Base-by-base conservation (phyloP, 2,329 filamentous ascomycete species). In the Ophiostoma perfectum region DNA sequence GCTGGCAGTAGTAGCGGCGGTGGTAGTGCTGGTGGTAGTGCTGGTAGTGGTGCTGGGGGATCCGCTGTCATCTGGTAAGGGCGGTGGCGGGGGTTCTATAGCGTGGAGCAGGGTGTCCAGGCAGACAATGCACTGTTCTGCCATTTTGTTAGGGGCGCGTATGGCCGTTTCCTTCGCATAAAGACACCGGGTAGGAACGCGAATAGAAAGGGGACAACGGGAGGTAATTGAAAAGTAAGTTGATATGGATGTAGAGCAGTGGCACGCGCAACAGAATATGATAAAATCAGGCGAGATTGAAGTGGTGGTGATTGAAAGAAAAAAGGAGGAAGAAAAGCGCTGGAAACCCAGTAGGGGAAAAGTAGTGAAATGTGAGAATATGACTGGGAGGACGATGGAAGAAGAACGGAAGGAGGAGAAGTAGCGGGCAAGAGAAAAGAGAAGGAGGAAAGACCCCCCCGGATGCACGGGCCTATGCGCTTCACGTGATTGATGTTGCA, bases 101-200 rank as follows among this genome's bases (percentile, higher is more conserved):
- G 74, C 73, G 72, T 77, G 77, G 71, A 89, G 70, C 64, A 72
- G 80, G 76, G 83, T 83, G 75, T 89, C 87, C 76, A 89, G 82
- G 82, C 87, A 89, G 79, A 89, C 86, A 78, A 89, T 89, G 80
- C 86, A 89, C 81, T 88, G 86, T 79, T 89, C 87, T 80, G 85
- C 82, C 80, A 82, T 82, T 67, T 67, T 68, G 70, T 65, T 63
- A 63, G 39, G 42, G 65, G 64, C 64, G 64, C 47, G 69, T 52
- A 66, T 65, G 70, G 63, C 60, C 39, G 68, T 69, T 64, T 70
- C 65, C 65, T 72, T 71, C 63, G 70, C 71, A 72, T 72, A 64
- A 70, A 72, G 38, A 63, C 14, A 27, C 18, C 16, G 42, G 11
- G 18, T 14, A 16, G 18, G 42, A 47, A 64, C 42, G 63, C 41